phyloP scores from a whole-genome alignment of 2,329 filamentous ascomycete species.

The Arthrinium phaeospermum region DNA sequence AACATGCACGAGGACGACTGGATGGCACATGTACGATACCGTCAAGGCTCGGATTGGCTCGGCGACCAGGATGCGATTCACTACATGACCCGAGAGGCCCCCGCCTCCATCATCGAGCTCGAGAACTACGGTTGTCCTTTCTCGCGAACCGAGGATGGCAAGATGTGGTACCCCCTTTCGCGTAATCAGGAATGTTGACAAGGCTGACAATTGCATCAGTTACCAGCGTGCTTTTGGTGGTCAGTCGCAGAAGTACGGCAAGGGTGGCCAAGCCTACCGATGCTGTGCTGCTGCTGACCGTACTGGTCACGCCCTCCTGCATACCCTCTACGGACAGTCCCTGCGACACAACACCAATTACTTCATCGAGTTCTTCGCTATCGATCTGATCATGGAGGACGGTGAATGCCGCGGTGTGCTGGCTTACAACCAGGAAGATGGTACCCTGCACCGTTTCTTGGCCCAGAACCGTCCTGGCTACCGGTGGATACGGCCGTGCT shows the following conservation, averaged over 20 bases:
- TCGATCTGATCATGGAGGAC: conserved; percentile 97
- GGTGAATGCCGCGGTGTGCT: conserved; percentile 96
- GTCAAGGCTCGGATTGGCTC: conserved; percentile 97
- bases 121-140: conserved; percentile 98
- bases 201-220: conserved; percentile 49
- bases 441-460: conserved; percentile 95
- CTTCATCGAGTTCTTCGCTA: conserved; percentile 99
- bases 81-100: conserved; percentile 97
- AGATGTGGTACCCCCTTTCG: conserved; percentile 66
- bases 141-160: conserved; percentile 93
- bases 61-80: conserved; percentile 98
- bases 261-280: conserved; percentile 97
- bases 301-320: conserved; percentile 95
- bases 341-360: conserved; percentile 98
- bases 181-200: not conserved
- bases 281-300: conserved; percentile 95
- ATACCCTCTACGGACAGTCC: conserved; percentile 98
- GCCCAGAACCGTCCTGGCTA: conserved; percentile 95
- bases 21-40: conserved; percentile 99
- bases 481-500: conserved; percentile 94
- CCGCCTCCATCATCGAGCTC: conserved; percentile 88
- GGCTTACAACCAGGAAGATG: conserved; percentile 98
- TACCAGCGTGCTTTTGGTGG: conserved; percentile 99
- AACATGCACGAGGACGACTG: conserved; percentile 99
- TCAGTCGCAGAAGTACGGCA: conserved; percentile 92